These are phyloP conservation scores for Fraxinus albicans DNA, from an alignment of 305 asterid genomes.

Conservation along the genomic window DNA sequence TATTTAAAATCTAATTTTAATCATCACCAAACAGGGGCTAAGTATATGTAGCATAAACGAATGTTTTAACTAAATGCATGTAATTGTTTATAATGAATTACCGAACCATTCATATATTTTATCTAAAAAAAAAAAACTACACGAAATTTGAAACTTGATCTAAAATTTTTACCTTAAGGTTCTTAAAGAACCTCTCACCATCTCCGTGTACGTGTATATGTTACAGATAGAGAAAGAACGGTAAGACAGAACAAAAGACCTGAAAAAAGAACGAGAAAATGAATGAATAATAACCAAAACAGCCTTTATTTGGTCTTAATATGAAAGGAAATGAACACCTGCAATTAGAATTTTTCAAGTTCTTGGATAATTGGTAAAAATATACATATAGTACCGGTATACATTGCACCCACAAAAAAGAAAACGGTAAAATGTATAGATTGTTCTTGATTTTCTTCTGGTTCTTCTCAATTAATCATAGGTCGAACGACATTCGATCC, in stretches of 20 bases:
- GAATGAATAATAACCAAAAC: neutral
- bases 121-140: neutral
- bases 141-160: neutral
- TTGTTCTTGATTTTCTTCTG: neutral
- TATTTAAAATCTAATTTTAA: too few relatives aligned
- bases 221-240: neutral
- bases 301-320: neutral
- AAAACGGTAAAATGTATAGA: neutral
- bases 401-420: neutral
- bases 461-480: slow-evolving; percentile 54
- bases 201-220: neutral
- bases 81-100: neutral
- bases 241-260: neutral
- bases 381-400: neutral
- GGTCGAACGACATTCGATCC: slow-evolving; percentile 47
- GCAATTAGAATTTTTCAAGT: neutral
- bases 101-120: neutral
- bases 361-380: neutral
- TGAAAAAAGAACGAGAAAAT: neutral
- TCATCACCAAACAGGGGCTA: too few relatives aligned
- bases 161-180: neutral
- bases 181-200: neutral
- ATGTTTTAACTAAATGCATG: neutral
- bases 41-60: neutral
- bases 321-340: neutral